phyloP scores from a whole-genome alignment of 2,329 filamentous ascomycete species.

The Neurospora sp. region DNA sequence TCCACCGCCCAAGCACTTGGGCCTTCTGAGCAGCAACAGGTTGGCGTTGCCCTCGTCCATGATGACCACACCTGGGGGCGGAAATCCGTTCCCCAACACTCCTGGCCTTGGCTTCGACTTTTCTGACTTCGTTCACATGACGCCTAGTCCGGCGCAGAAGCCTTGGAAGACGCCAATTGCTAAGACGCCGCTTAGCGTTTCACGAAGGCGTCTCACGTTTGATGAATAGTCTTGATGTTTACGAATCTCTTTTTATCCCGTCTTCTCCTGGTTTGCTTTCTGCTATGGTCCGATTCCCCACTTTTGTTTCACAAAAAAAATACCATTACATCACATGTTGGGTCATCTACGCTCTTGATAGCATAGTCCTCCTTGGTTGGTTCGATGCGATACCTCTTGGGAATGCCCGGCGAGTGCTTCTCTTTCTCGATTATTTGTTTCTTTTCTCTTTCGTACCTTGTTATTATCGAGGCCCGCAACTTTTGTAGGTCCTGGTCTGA shows the following conservation, averaged over 20 bases:
- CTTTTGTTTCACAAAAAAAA: neutral
- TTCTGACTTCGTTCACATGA: constrained; percentile 94
- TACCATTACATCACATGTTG: constrained; percentile 1
- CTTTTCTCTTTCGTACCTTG: neutral
- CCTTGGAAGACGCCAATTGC: constrained; percentile 71
- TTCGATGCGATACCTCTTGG: neutral
- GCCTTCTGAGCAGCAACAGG: constrained; percentile 35
- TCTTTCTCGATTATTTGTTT: neutral
- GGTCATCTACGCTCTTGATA: neutral
- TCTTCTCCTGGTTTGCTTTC: neutral
- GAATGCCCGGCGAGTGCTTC: neutral
- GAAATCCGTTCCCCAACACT: constrained; percentile 57
- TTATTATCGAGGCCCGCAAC: neutral
- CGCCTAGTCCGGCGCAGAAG: constrained; percentile 85
- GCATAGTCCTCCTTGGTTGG: neutral
- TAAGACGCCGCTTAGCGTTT: constrained; percentile 52
- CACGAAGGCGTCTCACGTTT: constrained; percentile 72
- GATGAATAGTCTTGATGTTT: constrained; percentile 39
- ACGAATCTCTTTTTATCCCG: neutral
- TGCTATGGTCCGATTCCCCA: neutral
- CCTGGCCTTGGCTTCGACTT: constrained; percentile 84
- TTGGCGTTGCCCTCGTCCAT: constrained; percentile 69
- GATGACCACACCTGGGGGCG: constrained; percentile 69
- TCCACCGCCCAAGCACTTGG: constrained; percentile 50
- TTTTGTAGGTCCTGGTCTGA: neutral